These are phyloP conservation scores for Trypanosoma theileri DNA, from an alignment of 208 protist genomes.

Conservation along the genomic window DNA sequence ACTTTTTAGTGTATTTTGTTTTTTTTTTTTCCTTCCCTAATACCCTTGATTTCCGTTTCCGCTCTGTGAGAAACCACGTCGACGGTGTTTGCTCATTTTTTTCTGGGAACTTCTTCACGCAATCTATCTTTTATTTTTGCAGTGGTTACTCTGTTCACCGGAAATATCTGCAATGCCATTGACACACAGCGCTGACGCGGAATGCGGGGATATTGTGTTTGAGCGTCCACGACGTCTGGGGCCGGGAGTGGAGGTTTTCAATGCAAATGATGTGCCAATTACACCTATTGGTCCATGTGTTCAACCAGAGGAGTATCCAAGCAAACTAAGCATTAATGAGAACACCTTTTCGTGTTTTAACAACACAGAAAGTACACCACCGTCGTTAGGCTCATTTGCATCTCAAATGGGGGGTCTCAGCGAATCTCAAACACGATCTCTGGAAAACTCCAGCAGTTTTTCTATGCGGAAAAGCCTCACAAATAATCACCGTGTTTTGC, in stretches of 20 bases:
- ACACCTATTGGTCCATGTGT: conserved; percentile 13
- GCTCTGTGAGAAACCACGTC: not conserved
- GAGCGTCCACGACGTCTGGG: conserved; percentile 21
- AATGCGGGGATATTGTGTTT: conserved; percentile 12
- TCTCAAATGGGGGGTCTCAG: not conserved
- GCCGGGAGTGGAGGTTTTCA: conserved; percentile 25
- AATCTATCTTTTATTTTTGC: too few species aligned
- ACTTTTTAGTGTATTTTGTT: conserved; percentile 2
- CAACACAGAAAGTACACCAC: not conserved
- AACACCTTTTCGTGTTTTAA: not conserved
- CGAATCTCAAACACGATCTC: not conserved
- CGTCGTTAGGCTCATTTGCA: not conserved
- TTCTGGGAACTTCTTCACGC: too few species aligned
- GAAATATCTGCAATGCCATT: not conserved
- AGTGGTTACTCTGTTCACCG: too few species aligned
- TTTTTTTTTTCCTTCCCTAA: not conserved
- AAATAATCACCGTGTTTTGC: not conserved
- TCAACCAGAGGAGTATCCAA: conserved; percentile 24
- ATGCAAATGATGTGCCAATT: conserved; percentile 18
- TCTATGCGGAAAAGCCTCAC: not conserved
- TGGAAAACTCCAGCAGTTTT: conserved; percentile 1
- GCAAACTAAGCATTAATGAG: conserved; percentile 22
- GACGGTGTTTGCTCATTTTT: too few species aligned
- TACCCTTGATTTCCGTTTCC: too few species aligned
- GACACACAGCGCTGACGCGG: not conserved